These are phyloP conservation scores for Trichophyton benhamiae DNA, from an alignment of 2,329 filamentous ascomycete species.

Conservation along the genomic window DNA sequence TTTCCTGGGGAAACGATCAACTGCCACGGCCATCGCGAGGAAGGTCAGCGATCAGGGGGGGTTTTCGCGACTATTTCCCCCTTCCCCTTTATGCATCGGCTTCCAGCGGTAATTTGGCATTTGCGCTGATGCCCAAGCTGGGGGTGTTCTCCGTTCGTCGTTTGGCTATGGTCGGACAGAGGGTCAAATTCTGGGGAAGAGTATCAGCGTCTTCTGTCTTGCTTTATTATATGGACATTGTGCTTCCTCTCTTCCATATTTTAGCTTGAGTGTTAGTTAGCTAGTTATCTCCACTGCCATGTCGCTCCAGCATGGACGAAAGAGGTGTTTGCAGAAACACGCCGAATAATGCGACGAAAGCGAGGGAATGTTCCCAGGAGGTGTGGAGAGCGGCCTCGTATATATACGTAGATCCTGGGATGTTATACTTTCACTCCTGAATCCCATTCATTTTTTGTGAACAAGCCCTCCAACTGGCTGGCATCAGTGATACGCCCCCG, in stretches of 20 bases:
- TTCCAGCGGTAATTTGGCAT: constrained; percentile 4
- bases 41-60: background rate
- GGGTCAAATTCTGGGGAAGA: background rate
- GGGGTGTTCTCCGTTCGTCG: background rate
- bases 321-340: background rate
- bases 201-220: background rate
- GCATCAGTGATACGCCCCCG: background rate
- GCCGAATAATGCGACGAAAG: background rate
- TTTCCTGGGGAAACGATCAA: background rate
- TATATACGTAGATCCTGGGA: background rate
- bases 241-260: background rate
- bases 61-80: background rate
- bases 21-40: background rate
- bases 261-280: background rate
- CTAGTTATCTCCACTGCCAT: background rate
- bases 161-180: background rate
- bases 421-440: background rate
- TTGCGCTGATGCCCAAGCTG: background rate
- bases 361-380: background rate
- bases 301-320: background rate
- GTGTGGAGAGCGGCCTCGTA: constrained; percentile 1
- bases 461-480: background rate
- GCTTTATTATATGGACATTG: background rate
- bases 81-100: background rate
- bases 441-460: background rate